Base-by-base conservation (phyloP, 108 stramenopile genomes). In the Asterionellopsis glacialis region DNA sequence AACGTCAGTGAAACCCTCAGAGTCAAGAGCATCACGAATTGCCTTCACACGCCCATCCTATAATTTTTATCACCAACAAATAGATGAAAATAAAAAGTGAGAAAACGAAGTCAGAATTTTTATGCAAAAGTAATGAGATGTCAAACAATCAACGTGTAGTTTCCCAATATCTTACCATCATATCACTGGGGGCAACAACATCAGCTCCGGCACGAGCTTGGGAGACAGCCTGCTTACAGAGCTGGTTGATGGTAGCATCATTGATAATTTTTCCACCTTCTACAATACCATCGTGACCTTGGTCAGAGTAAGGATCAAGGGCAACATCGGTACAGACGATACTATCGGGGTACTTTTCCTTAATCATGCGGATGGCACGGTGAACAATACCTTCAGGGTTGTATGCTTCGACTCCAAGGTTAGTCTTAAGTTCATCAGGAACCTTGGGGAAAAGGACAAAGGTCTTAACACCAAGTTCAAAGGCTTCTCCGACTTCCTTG, bases 221-320 rank as follows among this genome's bases (percentile, higher is more conserved):
- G 64, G 87, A 91, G 23, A 99, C 83, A 26, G 91, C 97, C 71
- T 97, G 96, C 73, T 98, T 95, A 63, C 93, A 95, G 38, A 99
- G 96, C 62, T 97, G 95, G 57, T 91, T 80, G 59, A 99, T 86
- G 47, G 98, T 98, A 49, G 88, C 80, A 75, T 99, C 98, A 65
- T 99, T 99, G 59, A 96, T 61, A 80, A 99, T 97, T 58, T 92
- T 84, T 49, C 96, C 96, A 67, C 95, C 82, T 54, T 87, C 82
- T 27, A 97, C 97, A 39, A 98, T 87, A 62, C 98, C 98, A 69
- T 98, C 97, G 73, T 99, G 98, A 53, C 98, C 98, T 66, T 96
- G 95, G 75, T 95, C 87, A 47, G 96, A 97, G 72, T 98, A 98
- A 10, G 97, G 97, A 70, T 98, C 97, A 50, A 98, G 69, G 6